Evolutionary conservation across 2,329 filamentous ascomycete species (phyloP).

Genomic region (Endoconidiophora polonica): DNA sequence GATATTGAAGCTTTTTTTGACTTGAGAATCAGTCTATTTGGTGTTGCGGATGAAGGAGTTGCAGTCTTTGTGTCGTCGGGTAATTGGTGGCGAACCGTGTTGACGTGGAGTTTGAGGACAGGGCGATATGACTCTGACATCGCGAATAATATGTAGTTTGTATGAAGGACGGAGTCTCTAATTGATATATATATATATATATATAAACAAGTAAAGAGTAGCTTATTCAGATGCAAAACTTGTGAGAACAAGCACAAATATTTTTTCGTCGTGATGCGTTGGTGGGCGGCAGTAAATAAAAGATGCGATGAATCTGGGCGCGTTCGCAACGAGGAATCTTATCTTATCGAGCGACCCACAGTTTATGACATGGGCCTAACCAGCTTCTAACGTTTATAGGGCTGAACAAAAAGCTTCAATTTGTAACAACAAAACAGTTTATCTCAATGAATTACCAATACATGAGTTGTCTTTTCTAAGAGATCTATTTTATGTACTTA

Average conservation of each 20-base stretch:
- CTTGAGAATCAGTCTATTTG: slow-evolving; percentile 24
- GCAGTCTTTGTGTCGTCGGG: slow-evolving; percentile 13
- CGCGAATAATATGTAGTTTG: not conserved
- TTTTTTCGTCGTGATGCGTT: not conserved
- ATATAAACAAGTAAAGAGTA: not conserved
- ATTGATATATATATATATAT: not conserved
- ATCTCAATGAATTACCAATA: too few species aligned
- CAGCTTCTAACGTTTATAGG: too few species aligned
- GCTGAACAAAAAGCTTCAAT: too few species aligned
- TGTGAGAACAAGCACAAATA: not conserved
- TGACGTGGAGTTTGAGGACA: slow-evolving; percentile 17
- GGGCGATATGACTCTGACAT: slow-evolving; percentile 15
- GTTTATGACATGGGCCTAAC: not conserved
- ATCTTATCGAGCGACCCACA: slow-evolving; percentile 9
- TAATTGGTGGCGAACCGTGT: slow-evolving; percentile 8
- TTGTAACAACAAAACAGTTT: too few species aligned
- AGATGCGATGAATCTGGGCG: not conserved
- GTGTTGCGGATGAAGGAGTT: slow-evolving; percentile 14
- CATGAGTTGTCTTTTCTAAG: not conserved
- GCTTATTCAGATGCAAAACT: not conserved
- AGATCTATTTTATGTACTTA: slow-evolving; percentile 4
- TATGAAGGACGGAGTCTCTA: not conserved
- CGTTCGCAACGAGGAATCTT: slow-evolving; percentile 8
- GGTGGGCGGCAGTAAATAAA: not conserved
- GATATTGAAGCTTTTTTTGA: slow-evolving; percentile 24